Percentiles rank a stretch among this genome's conserved stretches.
These are phyloP conservation scores for Spathaspora sp. DNA, from an alignment of 1,139 yeast genomes.

Conservation along the genomic window DNA sequence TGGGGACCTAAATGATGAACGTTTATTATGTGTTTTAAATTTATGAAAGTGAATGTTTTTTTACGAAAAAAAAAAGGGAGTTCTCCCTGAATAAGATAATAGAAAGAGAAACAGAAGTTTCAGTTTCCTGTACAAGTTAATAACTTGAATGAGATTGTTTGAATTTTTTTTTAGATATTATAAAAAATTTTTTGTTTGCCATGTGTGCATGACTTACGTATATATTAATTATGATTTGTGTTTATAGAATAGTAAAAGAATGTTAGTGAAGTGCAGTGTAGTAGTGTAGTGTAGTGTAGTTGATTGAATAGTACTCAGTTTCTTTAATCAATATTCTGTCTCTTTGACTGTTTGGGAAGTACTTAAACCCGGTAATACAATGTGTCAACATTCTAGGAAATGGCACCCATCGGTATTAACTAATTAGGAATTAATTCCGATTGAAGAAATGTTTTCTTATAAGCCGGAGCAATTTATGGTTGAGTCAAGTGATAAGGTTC, in stretches of 20 bases:
- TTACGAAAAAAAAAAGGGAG: neutral
- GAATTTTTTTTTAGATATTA: neutral
- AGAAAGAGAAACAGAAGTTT: no score
- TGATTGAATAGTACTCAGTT: no score
- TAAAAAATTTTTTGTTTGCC: neutral
- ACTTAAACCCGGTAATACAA: no score
- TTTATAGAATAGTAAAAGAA: constrained; percentile 1
- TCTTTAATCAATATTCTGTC: no score
- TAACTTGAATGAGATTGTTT: neutral
- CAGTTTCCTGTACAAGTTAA: no score
- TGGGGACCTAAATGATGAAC: constrained; percentile 42
- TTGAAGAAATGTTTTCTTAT: neutral
- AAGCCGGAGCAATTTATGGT: neutral
- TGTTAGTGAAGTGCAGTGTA: neutral
- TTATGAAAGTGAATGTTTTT: neutral
- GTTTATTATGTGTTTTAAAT: neutral
- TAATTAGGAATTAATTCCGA: neutral
- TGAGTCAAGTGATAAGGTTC: neutral
- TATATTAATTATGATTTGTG: constrained; percentile 1
- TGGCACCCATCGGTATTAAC: neutral
- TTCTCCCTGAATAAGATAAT: no score
- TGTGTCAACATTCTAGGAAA: neutral
- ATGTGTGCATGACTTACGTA: neutral
- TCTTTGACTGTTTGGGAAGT: no score
- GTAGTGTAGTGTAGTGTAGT: no score